A percentile compares a stretch with the other conserved stretches of the same genome.
phyloP scores from a whole-genome alignment of 306 rosid species.

The Sesbania bispinosa region DNA sequence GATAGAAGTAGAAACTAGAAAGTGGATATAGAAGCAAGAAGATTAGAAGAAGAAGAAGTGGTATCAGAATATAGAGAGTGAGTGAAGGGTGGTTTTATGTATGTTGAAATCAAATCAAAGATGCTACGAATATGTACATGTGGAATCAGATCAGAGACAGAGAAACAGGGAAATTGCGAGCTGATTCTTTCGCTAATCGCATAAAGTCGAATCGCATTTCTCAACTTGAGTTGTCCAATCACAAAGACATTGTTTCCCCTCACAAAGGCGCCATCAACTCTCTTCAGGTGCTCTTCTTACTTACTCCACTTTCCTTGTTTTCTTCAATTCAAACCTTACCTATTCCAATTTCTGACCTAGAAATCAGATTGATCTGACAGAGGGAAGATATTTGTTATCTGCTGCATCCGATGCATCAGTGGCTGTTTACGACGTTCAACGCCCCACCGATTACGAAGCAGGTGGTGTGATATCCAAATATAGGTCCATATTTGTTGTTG shows the following conservation, averaged over 20 bases:
- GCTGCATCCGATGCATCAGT: conserved; percentile 80
- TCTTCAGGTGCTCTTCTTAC: conserved; percentile 53
- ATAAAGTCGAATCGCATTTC: conserved; percentile 60
- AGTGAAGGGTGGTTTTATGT: too few species aligned
- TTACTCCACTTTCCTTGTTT: not conserved
- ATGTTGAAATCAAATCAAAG: too few species aligned
- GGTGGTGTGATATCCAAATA: conserved; percentile 55
- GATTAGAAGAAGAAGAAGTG: too few species aligned
- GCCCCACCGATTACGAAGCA: conserved; percentile 44
- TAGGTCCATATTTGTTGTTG: conserved; percentile 50
- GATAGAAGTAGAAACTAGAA: too few species aligned
- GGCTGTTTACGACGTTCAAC: conserved; percentile 75
- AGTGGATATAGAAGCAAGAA: too few species aligned
- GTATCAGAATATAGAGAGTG: too few species aligned
- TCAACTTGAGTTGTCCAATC: conserved; percentile 60
- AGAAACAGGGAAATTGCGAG: conserved; percentile 69
- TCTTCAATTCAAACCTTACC: not conserved
- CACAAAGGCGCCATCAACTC: conserved; percentile 84
- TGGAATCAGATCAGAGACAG: conserved; percentile 93
- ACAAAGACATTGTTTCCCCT: conserved; percentile 68
- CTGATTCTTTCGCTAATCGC: conserved; percentile 58
- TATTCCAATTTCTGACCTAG: conserved; percentile 30
- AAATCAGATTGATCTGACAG: conserved; percentile 82
- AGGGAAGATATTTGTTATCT: conserved; percentile 74
- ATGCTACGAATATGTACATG: too few species aligned